Base-by-base conservation (phyloP, 345 rosid species). In the Rhodamnia argentea region DNA sequence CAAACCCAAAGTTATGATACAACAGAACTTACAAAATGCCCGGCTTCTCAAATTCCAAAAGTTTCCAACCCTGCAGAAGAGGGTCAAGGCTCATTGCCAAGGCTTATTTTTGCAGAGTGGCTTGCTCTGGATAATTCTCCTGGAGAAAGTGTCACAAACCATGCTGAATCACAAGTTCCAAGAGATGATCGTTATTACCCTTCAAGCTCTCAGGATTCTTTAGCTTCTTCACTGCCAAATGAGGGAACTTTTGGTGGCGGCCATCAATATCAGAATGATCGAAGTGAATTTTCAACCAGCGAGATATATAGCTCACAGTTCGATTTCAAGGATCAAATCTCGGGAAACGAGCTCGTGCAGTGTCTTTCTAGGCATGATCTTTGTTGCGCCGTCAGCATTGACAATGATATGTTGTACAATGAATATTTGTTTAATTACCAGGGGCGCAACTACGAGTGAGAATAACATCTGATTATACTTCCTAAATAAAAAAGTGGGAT, bases 301-400 rank as follows among this genome's bases (percentile, higher is more conserved):
- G 93, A 94, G 52, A 87, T 92, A 85, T 88, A 89, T 83, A 84
- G 87, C 84, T 82, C 96, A 29, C 87, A 88, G 75, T 92, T 95
- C 88, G 90, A 91, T 74, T 91, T 93, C 15, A 92, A 90, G 87
- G 86, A 88, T 83, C 94, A 89, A 74, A 89, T 87, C 85, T 82
- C 91, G n/a, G 94, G 92, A 84, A 89, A 84, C 82, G 92, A 86
- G 54, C 91, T 92, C 24, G 75, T 81, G 13, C 90, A 89, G 85
- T 90, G 91, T 51, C 58, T 90, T 53, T 85, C 87, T 2, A 91
- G 89, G 78, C 90, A 91, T 55, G 90, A 89, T 53, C 76, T 90
- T 24, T 90, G 90, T 82, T 86, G 89, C 50, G 91, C 84, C 13
- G 91, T 93, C 87, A 89, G 90, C 85, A 87, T 90, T 84, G 90